Evolutionary conservation across 2,329 filamentous ascomycete genomes (phyloP).

Genomic region (Fusarium abutilonis): DNA sequence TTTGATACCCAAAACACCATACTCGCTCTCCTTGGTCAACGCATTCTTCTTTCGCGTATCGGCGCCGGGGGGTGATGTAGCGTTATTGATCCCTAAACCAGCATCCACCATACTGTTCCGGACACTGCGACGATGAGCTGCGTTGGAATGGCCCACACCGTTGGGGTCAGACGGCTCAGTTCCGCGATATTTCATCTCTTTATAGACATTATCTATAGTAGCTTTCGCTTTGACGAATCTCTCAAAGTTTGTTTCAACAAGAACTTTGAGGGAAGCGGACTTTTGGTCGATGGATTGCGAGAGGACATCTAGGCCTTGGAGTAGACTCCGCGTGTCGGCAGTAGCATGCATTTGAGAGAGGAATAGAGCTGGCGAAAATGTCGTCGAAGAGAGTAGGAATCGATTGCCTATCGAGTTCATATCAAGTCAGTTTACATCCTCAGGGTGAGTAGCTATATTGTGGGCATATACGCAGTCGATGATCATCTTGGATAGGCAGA

Average conservation of each 20-base stretch:
- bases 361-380: conserved; percentile 91
- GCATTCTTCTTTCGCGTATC: conserved; percentile 86
- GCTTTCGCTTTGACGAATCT: conserved; percentile 97
- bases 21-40: conserved; percentile 90
- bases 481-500: conserved; percentile 84
- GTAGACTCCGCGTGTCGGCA: conserved; percentile 82
- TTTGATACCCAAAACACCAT: conserved; percentile 88
- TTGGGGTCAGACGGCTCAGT: conserved; percentile 60
- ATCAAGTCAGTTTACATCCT: conserved; percentile 30
- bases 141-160: conserved; percentile 64
- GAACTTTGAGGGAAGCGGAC: conserved; percentile 92
- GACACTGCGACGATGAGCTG: conserved; percentile 73
- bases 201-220: conserved; percentile 98
- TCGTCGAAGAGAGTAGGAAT: conserved; percentile 94
- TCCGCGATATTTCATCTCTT: conserved; percentile 87
- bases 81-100: conserved; percentile 52
- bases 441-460: conserved; percentile 13
- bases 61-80: conserved; percentile 51
- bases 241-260: conserved; percentile 98
- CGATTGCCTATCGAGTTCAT: conserved; percentile 72
- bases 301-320: conserved; percentile 84
- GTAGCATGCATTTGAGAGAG: conserved; percentile 90
- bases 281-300: conserved; percentile 97
- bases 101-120: conserved; percentile 60
- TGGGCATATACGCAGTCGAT: conserved; percentile 71